phyloP scores from a whole-genome alignment of 1,284 basidiomycete genomes.

The Ustilago shanxiensis region DNA sequence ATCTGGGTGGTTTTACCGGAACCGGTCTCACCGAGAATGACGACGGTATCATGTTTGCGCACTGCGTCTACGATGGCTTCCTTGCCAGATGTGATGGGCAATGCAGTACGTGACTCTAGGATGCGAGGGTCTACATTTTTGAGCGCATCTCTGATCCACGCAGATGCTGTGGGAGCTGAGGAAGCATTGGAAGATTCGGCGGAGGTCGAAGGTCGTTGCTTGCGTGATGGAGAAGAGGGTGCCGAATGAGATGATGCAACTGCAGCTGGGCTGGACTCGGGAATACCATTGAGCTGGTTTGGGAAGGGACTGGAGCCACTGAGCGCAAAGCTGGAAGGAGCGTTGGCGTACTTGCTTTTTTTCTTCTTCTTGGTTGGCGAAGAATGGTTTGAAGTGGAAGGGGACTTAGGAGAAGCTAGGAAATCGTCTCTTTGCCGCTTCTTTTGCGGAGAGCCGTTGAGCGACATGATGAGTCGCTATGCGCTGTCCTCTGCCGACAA shows the following conservation, averaged over 20 bases:
- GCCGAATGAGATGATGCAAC: conserved; percentile 1
- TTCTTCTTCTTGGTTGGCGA: conserved; percentile 43
- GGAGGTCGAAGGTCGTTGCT: conserved; percentile 11
- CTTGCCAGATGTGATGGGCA: conserved; percentile 63
- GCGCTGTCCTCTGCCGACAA: not conserved
- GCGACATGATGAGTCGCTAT: conserved; percentile 7
- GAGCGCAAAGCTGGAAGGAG: conserved; percentile 14
- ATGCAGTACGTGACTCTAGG: conserved; percentile 38
- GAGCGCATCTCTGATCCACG: conserved; percentile 36
- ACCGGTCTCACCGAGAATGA: conserved; percentile 95
- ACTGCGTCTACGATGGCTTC: conserved; percentile 53
- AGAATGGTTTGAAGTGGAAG: conserved; percentile 18
- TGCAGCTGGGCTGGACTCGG: not conserved
- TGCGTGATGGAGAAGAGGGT: conserved; percentile 15
- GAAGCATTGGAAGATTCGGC: conserved; percentile 1
- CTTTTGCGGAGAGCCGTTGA: conserved; percentile 16
- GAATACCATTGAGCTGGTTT: conserved; percentile 2
- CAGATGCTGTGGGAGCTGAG: not conserved
- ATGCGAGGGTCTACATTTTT: conserved; percentile 46
- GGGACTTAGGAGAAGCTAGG: conserved; percentile 17
- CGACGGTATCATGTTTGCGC: conserved; percentile 83
- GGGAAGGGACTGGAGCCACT: conserved; percentile 14
- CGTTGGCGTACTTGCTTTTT: conserved; percentile 54
- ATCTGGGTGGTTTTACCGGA: conserved; percentile 90
- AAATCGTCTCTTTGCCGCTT: conserved; percentile 20